These are phyloP conservation scores for Chenopodium quinoa DNA, from an alignment of 148 eudicot species.

Conservation along the genomic window DNA sequence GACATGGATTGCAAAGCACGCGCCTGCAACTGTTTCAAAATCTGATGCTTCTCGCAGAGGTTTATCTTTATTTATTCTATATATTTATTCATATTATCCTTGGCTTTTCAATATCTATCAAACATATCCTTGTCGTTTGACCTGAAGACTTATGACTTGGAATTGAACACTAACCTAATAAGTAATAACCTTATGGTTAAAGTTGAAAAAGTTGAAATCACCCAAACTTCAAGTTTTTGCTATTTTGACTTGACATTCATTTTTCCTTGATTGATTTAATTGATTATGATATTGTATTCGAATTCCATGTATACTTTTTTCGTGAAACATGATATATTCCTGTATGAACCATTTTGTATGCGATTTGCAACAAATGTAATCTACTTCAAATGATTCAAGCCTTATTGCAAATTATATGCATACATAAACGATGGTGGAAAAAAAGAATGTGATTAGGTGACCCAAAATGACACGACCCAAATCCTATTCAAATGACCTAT, in stretches of 20 bases:
- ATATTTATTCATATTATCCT: not conserved
- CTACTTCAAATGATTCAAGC: not conserved
- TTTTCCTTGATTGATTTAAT: no score
- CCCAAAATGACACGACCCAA: not conserved
- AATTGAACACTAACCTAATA: not conserved
- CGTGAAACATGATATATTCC: no score
- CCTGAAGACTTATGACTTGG: not conserved
- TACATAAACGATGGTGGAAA: not conserved
- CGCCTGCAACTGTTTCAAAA: constrained; percentile 50
- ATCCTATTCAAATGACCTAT: not conserved
- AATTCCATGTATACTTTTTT: not conserved
- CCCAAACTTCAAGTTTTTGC: not conserved
- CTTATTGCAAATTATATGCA: not conserved
- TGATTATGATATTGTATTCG: no score
- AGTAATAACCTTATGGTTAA: not conserved
- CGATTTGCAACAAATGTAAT: no score
- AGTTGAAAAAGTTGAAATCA: no score
- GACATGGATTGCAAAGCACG: constrained; percentile 76
- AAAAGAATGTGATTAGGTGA: not conserved
- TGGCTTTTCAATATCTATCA: not conserved
- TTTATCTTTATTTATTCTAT: constrained; percentile 21
- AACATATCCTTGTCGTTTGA: not conserved
- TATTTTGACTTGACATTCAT: not conserved
- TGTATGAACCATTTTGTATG: no score
- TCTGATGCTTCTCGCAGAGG: constrained; percentile 61